Conservation (phyloP, 208 protist genomes). For the Trypanosoma rangeli region DNA sequence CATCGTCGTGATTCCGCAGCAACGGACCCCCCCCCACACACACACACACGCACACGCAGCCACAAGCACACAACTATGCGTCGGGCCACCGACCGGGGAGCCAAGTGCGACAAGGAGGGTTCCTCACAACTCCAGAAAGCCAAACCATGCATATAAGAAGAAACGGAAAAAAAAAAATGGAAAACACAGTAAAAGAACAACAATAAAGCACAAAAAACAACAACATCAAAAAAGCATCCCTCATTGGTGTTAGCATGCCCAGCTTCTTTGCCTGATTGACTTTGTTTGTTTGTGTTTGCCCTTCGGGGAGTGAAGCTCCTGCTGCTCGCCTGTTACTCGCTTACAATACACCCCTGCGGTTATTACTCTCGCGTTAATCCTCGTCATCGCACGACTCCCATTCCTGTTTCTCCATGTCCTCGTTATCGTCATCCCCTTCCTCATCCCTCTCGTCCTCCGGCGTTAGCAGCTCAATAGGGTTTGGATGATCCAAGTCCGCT, state of each 20-base stretch:
- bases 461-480: constrained; percentile 81
- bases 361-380: constrained; percentile 34
- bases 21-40: not conserved
- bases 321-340: not conserved
- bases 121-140: not conserved
- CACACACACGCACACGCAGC: not conserved
- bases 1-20: constrained; percentile 27
- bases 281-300: not conserved
- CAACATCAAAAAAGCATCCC: not conserved
- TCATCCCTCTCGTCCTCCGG: constrained; percentile 47
- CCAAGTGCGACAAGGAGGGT: not conserved
- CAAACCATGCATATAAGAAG: not conserved
- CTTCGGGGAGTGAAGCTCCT: not conserved
- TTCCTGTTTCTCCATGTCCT: constrained; percentile 61
- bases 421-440: constrained; percentile 39
- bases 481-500: constrained; percentile 73
- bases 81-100: not conserved
- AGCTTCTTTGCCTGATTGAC: not conserved
- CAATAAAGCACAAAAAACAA: constrained; percentile 1
- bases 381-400: constrained; percentile 71
- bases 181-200: constrained; percentile 12
- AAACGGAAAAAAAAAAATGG: not conserved
- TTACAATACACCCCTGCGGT: not conserved
- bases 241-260: not conserved
- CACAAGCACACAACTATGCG: not conserved